A percentile compares a stretch with the other conserved stretches of the same genome.
phyloP scores from a whole-genome alignment of 495 filamentous ascomycete species.

The Talaromyces thailandensis region DNA sequence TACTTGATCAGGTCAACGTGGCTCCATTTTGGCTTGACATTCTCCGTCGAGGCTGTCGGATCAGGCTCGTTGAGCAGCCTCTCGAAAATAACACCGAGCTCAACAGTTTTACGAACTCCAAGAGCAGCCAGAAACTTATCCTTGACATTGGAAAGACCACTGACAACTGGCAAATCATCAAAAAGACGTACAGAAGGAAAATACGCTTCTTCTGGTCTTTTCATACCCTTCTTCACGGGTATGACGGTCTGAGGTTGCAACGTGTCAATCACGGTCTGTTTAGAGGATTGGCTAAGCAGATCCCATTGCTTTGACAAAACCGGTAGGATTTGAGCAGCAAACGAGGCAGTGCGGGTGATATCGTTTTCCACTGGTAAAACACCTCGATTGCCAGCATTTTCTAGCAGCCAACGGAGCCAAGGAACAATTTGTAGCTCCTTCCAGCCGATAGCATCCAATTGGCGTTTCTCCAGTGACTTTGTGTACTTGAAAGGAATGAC shows the following conservation, averaged over 20 bases:
- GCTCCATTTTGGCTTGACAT: slow-evolving; percentile 58
- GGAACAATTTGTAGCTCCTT: slow-evolving; percentile 67
- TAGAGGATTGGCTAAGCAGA: slow-evolving; percentile 51
- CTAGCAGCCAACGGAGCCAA: slow-evolving; percentile 74
- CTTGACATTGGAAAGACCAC: slow-evolving; percentile 66
- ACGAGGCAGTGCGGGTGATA: slow-evolving; percentile 60
- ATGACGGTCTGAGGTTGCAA: slow-evolving; percentile 66
- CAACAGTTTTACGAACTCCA: slow-evolving; percentile 76
- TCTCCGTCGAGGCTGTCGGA: slow-evolving; percentile 29
- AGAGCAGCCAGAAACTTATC: slow-evolving; percentile 79
- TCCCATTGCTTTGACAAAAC: slow-evolving; percentile 89
- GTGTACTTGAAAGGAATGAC: slow-evolving; percentile 79
- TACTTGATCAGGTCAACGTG: slow-evolving; percentile 94
- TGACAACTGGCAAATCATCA: slow-evolving; percentile 78
- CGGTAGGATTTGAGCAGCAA: slow-evolving; percentile 68
- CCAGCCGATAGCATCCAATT: slow-evolving; percentile 77
- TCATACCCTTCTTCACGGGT: slow-evolving; percentile 88
- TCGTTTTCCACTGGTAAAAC: slow-evolving; percentile 43
- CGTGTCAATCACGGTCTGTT: slow-evolving; percentile 50
- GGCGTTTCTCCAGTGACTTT: slow-evolving; percentile 44
- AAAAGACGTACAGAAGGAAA: slow-evolving; percentile 91
- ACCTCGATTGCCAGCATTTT: slow-evolving; percentile 41
- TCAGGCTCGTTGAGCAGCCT: slow-evolving; percentile 55
- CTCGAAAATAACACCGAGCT: slow-evolving; percentile 86
- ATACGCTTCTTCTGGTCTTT: slow-evolving; percentile 75